A percentile compares a stretch with the other conserved stretches of the same genome.
These are phyloP conservation scores for Dioscorea dumetorum DNA, from an alignment of 106 monocot species.

Conservation along the genomic window DNA sequence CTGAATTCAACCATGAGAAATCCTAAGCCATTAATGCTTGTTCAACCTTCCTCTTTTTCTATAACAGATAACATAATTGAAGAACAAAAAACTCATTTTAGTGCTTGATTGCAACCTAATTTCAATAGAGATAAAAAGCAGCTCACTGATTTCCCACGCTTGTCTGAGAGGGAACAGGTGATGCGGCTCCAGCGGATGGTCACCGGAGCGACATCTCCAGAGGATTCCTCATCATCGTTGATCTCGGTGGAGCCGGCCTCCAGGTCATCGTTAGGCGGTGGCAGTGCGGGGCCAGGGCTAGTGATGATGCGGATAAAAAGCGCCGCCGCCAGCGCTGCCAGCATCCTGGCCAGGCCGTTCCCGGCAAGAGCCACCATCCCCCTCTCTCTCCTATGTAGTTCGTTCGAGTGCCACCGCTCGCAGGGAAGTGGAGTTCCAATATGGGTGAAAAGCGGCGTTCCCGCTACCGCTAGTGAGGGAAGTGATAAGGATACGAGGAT, in stretches of 20 bases:
- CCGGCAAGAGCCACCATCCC: conserved; percentile 22
- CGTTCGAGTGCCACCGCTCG: not conserved
- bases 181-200: conserved; percentile 61
- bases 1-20: too few relatives aligned
- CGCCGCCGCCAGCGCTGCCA: conserved; percentile 59
- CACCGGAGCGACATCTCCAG: conserved; percentile 31
- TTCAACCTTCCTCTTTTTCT: too few relatives aligned
- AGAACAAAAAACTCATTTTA: too few relatives aligned
- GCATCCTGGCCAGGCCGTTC: conserved; percentile 35
- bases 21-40: too few relatives aligned
- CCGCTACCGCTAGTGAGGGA: too few relatives aligned
- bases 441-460: too few relatives aligned
- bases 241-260: not conserved
- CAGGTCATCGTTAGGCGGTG: conserved; percentile 16
- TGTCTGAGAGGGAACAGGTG: conserved; percentile 66
- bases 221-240: conserved; percentile 23
- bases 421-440: too few relatives aligned
- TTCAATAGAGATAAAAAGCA: not conserved
- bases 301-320: conserved; percentile 45
- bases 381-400: not conserved
- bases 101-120: too few relatives aligned
- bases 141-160: conserved; percentile 46
- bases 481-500: too few relatives aligned
- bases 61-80: too few relatives aligned
- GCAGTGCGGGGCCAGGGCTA: conserved; percentile 32